Evolutionary conservation across 306 rosid species (phyloP).

Genomic region (Potentilla sterilis): DNA sequence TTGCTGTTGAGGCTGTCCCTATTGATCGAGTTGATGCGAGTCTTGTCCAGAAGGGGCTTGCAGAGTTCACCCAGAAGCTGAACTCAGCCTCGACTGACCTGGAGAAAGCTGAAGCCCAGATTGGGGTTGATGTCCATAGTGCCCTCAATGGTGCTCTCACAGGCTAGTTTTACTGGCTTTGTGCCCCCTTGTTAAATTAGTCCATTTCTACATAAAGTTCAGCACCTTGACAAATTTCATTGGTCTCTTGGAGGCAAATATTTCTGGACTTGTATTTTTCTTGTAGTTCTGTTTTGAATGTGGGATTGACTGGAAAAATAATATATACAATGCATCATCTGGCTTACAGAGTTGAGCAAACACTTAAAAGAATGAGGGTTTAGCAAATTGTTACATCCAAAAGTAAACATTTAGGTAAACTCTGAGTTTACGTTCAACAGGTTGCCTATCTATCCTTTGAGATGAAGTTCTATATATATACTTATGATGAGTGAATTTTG

Average conservation of each 20-base stretch:
- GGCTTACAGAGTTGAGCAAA: conserved; percentile 42
- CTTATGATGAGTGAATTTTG: not conserved
- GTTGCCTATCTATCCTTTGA: not conserved
- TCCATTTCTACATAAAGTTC: conserved; percentile 27
- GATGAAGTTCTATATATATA: not conserved
- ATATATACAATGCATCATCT: conserved; percentile 35
- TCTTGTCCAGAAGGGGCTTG: conserved; percentile 91
- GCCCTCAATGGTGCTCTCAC: conserved; percentile 78
- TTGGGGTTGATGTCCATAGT: conserved; percentile 88
- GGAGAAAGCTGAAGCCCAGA: conserved; percentile 99
- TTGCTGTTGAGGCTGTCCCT: conserved; percentile 91
- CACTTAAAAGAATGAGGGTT: conserved; percentile 12
- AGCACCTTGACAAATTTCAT: conserved; percentile 24
- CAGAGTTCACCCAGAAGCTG: conserved; percentile 91
- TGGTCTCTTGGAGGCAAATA: conserved; percentile 45
- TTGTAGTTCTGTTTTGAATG: conserved; percentile 41
- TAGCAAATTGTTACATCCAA: not conserved
- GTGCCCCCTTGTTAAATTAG: conserved; percentile 19
- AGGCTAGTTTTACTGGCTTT: conserved; percentile 47
- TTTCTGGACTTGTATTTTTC: conserved; percentile 31
- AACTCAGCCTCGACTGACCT: conserved; percentile 82
- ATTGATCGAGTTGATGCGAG: conserved; percentile 64
- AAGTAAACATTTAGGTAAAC: not conserved
- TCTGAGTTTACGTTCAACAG: not conserved
- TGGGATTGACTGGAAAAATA: conserved; percentile 42